Base-by-base conservation (phyloP, 2,329 filamentous ascomycete genomes). In the Xylariaceae sp. region DNA sequence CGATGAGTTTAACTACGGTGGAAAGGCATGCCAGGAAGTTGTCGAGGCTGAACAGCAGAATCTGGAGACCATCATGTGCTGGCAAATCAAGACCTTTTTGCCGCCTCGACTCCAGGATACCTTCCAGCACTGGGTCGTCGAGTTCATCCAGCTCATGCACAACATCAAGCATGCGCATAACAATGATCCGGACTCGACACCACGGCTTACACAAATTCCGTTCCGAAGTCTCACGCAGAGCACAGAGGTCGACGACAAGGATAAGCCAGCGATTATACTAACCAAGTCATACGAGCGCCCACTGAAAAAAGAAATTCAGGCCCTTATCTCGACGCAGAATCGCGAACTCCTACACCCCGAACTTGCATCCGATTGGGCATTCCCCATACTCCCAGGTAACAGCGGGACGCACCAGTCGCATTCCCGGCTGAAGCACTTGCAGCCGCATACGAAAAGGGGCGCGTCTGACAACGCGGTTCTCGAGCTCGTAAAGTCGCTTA, bases 1-100 rank as follows among this genome's bases (percentile, higher is more conserved):
- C 67, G 94, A 99, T 68, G 91, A 97, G 74, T 97, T 93, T 80
- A 99, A 99, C 78, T 97, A 97, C 69, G 95, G 94, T 57, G 94
- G 94, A 62, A 95, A 95, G 70, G 94, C 90, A 3, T 96, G 91
- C 66, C 85, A 88, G 53, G 85, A 94, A 68, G 89, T 97, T 2
- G 81, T 88, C 6, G 90, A 93, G 67, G 75, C 76, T 4, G 79
- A 83, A 3, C 85, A 88, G 50, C 92, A 97, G 71, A 82, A 84
- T 2, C 82, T 97, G 11, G 89, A 97, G 68, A 94, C 89, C 9
- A 86, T 99, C 69, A 97, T 99, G 92, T 90, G 96, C 74, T 99
- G 95, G 95, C 94, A 99, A 73, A 88, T 99, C 71, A 88, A 87
- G 51, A 92, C 90, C 1, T 97, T 97, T 73, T 76, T 99, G 0